A percentile compares a stretch with the other conserved stretches of the same genome.
Conservation (phyloP, 2,329 filamentous ascomycete genomes). For the Pestalotiopsis sp. region DNA sequence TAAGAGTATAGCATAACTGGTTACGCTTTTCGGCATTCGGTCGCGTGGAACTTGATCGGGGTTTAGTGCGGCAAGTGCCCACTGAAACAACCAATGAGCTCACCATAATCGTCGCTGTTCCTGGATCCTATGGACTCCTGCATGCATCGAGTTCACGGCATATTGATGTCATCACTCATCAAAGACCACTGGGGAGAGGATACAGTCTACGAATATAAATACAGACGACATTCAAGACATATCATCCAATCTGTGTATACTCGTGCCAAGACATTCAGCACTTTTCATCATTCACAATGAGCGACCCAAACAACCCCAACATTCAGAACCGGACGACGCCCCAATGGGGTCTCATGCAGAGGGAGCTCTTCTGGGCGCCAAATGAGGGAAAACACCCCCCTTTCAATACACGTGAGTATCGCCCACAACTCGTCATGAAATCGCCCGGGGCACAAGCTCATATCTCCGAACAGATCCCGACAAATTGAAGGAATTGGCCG, state of each 20-base stretch:
- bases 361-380: slow-evolving; percentile 27
- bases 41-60: background rate
- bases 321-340: slow-evolving; percentile 24
- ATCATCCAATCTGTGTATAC: too few species aligned
- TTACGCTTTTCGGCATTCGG: background rate
- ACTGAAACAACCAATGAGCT: background rate
- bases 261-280: background rate
- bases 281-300: slow-evolving; percentile 17
- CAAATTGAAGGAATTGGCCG: slow-evolving; percentile 60
- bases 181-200: background rate
- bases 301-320: slow-evolving; percentile 28
- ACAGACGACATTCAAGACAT: background rate
- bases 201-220: background rate
- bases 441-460: background rate
- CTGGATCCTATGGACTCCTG: background rate
- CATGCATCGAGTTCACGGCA: background rate
- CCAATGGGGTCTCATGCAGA: slow-evolving; percentile 28
- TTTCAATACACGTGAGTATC: slow-evolving; percentile 25
- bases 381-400: slow-evolving; percentile 27
- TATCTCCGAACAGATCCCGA: slow-evolving; percentile 44
- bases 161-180: slow-evolving; percentile 6
- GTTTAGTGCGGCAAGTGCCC: background rate
- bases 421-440: background rate
- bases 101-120: background rate
- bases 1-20: background rate